Conservation (phyloP, 257 asterid species). For the Mentha longifolia region DNA sequence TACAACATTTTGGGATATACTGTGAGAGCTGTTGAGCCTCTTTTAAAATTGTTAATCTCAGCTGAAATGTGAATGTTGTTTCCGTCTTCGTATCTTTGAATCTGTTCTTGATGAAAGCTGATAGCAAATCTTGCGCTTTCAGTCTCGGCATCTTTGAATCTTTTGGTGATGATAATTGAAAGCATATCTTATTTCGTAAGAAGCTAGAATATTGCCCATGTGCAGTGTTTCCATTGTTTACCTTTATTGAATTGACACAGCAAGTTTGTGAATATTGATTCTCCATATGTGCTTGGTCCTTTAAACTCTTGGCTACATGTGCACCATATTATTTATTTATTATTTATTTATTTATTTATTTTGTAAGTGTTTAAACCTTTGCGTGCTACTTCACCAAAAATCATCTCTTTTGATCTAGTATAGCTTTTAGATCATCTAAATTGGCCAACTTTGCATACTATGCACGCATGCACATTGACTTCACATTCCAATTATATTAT, state of each 20-base stretch:
- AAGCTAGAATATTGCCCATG: slow-evolving; percentile 22
- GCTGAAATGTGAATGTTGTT: no score
- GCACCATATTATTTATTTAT: background rate
- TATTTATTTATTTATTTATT: background rate
- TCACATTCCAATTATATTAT: background rate
- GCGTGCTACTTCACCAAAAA: slow-evolving; percentile 24
- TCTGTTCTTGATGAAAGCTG: slow-evolving; percentile 10
- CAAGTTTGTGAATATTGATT: slow-evolving; percentile 27
- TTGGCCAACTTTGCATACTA: slow-evolving; percentile 29
- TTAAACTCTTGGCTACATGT: slow-evolving; percentile 23
- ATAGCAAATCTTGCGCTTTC: slow-evolving; percentile 19
- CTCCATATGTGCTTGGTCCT: background rate
- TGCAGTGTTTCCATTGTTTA: slow-evolving; percentile 28
- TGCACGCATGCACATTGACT: slow-evolving; percentile 19
- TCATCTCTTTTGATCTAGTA: slow-evolving; percentile 14
- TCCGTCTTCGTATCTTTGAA: background rate
- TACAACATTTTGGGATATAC: background rate
- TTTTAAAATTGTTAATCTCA: background rate
- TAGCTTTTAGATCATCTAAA: slow-evolving; percentile 18
- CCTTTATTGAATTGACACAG: slow-evolving; percentile 35
- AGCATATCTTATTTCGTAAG: slow-evolving; percentile 19
- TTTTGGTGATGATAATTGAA: slow-evolving; percentile 12
- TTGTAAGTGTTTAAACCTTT: slow-evolving; percentile 21
- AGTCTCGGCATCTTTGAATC: background rate
- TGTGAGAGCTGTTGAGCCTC: background rate